Percentiles rank a stretch among this genome's conserved stretches.
These are phyloP conservation scores for Allantophomopsis lycopodina DNA, from an alignment of 2,329 filamentous ascomycete species.

Conservation along the genomic window DNA sequence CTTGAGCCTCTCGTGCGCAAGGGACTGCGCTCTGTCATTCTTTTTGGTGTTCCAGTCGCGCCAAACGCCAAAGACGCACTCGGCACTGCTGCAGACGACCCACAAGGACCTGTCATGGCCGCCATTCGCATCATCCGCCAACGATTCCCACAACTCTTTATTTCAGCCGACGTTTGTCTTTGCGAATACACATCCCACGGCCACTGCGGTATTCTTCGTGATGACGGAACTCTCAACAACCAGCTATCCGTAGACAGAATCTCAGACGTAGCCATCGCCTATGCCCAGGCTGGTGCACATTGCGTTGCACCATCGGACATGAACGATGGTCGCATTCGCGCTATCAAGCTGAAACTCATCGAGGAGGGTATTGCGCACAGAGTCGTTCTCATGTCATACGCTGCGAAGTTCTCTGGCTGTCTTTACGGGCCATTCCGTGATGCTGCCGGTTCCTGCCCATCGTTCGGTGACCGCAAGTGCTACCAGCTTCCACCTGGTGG, in stretches of 20 bases:
- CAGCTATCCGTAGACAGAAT: slow-evolving; percentile 86
- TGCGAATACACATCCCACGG: slow-evolving; percentile 98
- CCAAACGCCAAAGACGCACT: slow-evolving; percentile 78
- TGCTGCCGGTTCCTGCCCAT: slow-evolving; percentile 79
- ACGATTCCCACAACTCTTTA: slow-evolving; percentile 80
- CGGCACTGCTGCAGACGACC: slow-evolving; percentile 85
- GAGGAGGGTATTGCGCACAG: slow-evolving; percentile 87
- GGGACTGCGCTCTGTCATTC: slow-evolving; percentile 81
- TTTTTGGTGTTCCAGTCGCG: slow-evolving; percentile 85
- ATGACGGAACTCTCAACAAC: slow-evolving; percentile 90
- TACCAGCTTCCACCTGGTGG: slow-evolving; percentile 93
- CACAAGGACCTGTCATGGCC: slow-evolving; percentile 80
- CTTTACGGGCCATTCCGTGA: slow-evolving; percentile 96
- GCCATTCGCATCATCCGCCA: slow-evolving; percentile 73
- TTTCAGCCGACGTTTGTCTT: slow-evolving; percentile 85
- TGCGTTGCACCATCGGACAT: slow-evolving; percentile 97
- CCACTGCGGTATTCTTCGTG: slow-evolving; percentile 89
- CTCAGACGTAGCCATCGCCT: slow-evolving; percentile 93
- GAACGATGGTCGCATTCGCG: slow-evolving; percentile 95
- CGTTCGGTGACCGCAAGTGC: slow-evolving; percentile 89
- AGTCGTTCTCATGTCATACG: slow-evolving; percentile 92
- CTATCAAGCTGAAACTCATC: slow-evolving; percentile 96
- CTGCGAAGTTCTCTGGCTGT: slow-evolving; percentile 93
- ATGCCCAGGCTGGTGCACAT: slow-evolving; percentile 89
- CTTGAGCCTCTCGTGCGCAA: slow-evolving; percentile 79